Evolutionary conservation across 2,329 filamentous ascomycete species (phyloP), one percentile per base, ranked within the genome.

Genomic region (Fusarium fracticaudum): DNA sequence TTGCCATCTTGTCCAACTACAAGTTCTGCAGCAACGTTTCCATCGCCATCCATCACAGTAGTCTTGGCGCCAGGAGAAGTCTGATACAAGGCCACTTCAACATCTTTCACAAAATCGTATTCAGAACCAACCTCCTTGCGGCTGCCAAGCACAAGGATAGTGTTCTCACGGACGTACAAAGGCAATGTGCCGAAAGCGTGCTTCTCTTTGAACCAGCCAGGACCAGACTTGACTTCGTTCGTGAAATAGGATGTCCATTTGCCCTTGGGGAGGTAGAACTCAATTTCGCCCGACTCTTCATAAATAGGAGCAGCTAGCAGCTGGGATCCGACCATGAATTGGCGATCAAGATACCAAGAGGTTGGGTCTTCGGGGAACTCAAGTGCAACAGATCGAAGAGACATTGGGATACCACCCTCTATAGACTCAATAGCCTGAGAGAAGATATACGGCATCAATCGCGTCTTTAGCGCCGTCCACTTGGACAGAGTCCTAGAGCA

Each of bases 301-400:
- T 92, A 92, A 5, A 93, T 84, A 3, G 91, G 91, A 4, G 90
- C 90, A 10, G 90, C 89, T 13, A 94, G 82, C 40, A 94, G 80
- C 58, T 86, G 87, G 22, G 87, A 86, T 5, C 92, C 92, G n/a
- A 94, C 84, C 89, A 94, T 92, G 81, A 93, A 94, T 79, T 94
- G 90, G 38, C 90, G 88, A 80, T 94, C 92, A 51, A 93, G 85
- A 59, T 85, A 86, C 88, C 91, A 94, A 0, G 88, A 84, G 9
- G 90, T 93, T n/a, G 88, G 87, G 76, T 94, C 92, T 5, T 90
- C 86, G 4, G 91, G 91, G 76, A 93, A 94, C 81, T 94, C 92
- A 38, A 94, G 84, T 66, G 91, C 90, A 80, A 92, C 87, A 26
- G 92, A 88, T 43, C 92, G 83, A 73, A 94, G 88, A 75, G 87